Evolutionary conservation across 129 eudicot species (phyloP).

Genomic region (Artemisia argyi): DNA sequence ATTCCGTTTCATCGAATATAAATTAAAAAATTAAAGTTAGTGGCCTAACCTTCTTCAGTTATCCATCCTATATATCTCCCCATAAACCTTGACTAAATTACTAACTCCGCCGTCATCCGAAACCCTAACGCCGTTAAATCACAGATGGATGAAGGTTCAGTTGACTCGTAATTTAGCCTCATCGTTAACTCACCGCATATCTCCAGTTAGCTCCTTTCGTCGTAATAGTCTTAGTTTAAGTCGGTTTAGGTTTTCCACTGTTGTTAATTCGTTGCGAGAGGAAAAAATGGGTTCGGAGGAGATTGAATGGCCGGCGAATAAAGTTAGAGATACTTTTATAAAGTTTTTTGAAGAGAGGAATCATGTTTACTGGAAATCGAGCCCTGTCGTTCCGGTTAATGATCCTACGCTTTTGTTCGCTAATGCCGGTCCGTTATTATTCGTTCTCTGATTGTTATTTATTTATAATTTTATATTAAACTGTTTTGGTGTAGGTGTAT

Average conservation of each 20-base stretch:
- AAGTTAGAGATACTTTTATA: slow-evolving; percentile 68
- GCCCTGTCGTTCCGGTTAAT: slow-evolving; percentile 94
- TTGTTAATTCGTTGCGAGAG: slow-evolving; percentile 1
- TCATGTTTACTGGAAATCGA: slow-evolving; percentile 75
- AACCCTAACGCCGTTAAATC: slow-evolving; percentile 21
- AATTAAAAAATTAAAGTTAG: neutral
- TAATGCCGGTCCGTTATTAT: slow-evolving; percentile 66
- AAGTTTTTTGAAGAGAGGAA: slow-evolving; percentile 54
- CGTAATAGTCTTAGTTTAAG: neutral
- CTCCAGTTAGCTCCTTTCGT: neutral
- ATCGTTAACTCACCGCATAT: slow-evolving; percentile 19
- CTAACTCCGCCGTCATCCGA: neutral
- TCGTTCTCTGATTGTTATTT: neutral
- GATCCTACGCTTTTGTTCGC: slow-evolving; percentile 96
- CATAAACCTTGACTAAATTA: slow-evolving; percentile 33
- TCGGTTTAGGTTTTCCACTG: slow-evolving; percentile 7
- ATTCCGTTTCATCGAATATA: neutral
- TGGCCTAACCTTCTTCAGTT: slow-evolving; percentile 9
- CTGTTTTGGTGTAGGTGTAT: too few relatives aligned
- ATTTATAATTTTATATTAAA: too few relatives aligned
- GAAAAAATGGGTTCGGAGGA: slow-evolving; percentile 58
- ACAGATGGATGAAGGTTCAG: slow-evolving; percentile 43
- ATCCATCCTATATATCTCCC: slow-evolving; percentile 30
- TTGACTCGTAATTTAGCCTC: slow-evolving; percentile 17
- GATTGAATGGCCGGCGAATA: slow-evolving; percentile 77